Evolutionary conservation across 2,329 filamentous ascomycete species (phyloP), one percentile per base, ranked within the genome.

Genomic region (Pestalotiopsis sp.): DNA sequence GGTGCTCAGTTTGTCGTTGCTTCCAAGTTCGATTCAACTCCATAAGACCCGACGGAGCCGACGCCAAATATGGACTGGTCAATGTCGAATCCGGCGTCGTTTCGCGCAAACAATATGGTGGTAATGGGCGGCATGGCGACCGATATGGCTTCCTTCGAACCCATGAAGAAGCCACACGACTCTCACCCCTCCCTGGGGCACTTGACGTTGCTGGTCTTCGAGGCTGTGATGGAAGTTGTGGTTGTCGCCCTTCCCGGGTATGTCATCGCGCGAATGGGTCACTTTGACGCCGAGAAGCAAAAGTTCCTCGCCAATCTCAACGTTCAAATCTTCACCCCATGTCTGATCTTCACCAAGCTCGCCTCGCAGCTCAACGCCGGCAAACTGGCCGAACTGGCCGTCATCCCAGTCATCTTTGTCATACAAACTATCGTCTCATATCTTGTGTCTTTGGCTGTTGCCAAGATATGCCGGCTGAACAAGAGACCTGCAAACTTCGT

Each of bases 231-330:
- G 76, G 94, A 98, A 78, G 95, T 98, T 27, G 92, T 99, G 64
- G 98, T 95, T 78, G 95, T 99, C 79, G 95, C 93, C 80, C 82
- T 98, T 74, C 96, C 96, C 0, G 96, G 96, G 36, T 99, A 98
- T 82, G 92, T 99, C 72, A 90, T 98, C 67, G 96, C 96, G 13
- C 87, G 92, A 52, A 87, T 94, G 75, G 96, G 96, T 78, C 93
- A 97, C 83, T 98, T 99, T 81, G 94, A 97, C 81, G 94, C 94
- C 72, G 94, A 97, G 65, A 93, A 95, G 79, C 96, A 99, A 81
- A 98, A 98, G 81, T 97, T 99, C 78, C 86, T 98, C 65, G 95
- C 96, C 67, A 98, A 99, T 78, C 86, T 99, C 74, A 99, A 99
- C 80, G 94, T 98, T 69, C 93, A 93, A 84, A 87, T 99, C 57